Evolutionary conservation across 2,329 filamentous ascomycete genomes (phyloP), one percentile per base, ranked within the genome.

Genomic region (Aspergillus viridinutans): DNA sequence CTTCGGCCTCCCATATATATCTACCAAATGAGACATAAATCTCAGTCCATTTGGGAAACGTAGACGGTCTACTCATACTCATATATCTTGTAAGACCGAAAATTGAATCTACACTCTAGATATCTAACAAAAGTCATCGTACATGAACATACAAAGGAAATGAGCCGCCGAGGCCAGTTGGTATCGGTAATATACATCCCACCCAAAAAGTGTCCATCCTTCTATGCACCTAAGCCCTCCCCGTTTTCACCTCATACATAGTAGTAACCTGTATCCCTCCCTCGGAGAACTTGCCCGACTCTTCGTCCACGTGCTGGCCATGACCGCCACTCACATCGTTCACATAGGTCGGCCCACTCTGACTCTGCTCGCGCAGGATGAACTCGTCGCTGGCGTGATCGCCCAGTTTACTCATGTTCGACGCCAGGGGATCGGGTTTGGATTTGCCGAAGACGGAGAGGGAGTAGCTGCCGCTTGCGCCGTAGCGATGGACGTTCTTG

Each of bases 231-330:
- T 38, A 17, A 3, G 10, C 20, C 21, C 1, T 17, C 23, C 43
- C 43, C 21, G 21, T 12, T 47, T 25, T 47, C 6, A 66, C 63
- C 49, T 64, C 61, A 57, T 64, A 66, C n/a, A 56, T 53, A 1
- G 61, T 64, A 1, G 62, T 64, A 25, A 66, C 61, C 28, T 63
- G 59, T 49, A 66, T 64, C 1, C 60, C 63, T 3, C 23, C 54
- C 7, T 38, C 50, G 28, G 2, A 1, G 43, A 47, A 47, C 9
- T 47, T 23, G 23, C 59, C 61, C 12, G 10, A n/a, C 55, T 62
- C 59, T 35, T 59, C 54, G 4, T 58, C 62, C 38, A 51, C 38
- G 23, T 58, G 38, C 42, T 56, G 49, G 26, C 42, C 49, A 9
- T 35, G 26, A 21, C 56, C 61, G 3, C 50, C 58, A 25, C 49